Percentiles rank a stretch among this genome's conserved stretches.
These are phyloP conservation scores for Leptographium radiaticola DNA, from an alignment of 2,329 filamentous ascomycete species.

Conservation along the genomic window DNA sequence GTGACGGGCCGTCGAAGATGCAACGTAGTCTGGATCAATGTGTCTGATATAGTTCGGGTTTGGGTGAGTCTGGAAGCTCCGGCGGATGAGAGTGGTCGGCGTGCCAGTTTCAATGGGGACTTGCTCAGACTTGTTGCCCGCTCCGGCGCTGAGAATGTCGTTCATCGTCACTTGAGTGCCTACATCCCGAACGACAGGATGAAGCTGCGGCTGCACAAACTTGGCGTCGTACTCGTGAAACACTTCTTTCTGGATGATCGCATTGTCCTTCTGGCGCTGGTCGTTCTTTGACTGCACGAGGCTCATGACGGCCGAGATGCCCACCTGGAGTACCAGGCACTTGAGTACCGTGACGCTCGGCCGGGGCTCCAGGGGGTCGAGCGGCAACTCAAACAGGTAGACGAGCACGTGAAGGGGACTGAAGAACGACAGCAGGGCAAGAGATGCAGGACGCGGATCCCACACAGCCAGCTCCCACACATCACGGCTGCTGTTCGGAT, in stretches of 20 bases:
- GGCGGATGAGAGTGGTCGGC: slow-evolving; percentile 51
- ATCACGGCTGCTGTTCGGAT: slow-evolving; percentile 69
- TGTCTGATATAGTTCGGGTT: slow-evolving; percentile 70
- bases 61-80: slow-evolving; percentile 67
- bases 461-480: slow-evolving; percentile 93
- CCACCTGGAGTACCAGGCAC: slow-evolving; percentile 59
- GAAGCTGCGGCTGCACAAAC: slow-evolving; percentile 82
- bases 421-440: slow-evolving; percentile 79
- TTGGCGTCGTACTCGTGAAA: slow-evolving; percentile 94
- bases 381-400: slow-evolving; percentile 78
- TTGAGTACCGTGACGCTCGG: slow-evolving; percentile 81
- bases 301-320: slow-evolving; percentile 67
- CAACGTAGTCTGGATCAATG: slow-evolving; percentile 50
- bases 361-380: slow-evolving; percentile 58
- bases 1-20: slow-evolving; percentile 24
- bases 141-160: slow-evolving; percentile 16
- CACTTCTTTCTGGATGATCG: slow-evolving; percentile 80
- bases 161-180: slow-evolving; percentile 59
- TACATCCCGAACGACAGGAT: slow-evolving; percentile 64
- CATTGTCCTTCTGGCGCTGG: slow-evolving; percentile 74
- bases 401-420: slow-evolving; percentile 87
- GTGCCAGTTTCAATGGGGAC: slow-evolving; percentile 33
- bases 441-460: slow-evolving; percentile 77
- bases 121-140: background rate
- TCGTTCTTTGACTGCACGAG: slow-evolving; percentile 61